phyloP scores from a whole-genome alignment of 2,329 filamentous ascomycete genomes.

The Calonectria hawksworthii region DNA sequence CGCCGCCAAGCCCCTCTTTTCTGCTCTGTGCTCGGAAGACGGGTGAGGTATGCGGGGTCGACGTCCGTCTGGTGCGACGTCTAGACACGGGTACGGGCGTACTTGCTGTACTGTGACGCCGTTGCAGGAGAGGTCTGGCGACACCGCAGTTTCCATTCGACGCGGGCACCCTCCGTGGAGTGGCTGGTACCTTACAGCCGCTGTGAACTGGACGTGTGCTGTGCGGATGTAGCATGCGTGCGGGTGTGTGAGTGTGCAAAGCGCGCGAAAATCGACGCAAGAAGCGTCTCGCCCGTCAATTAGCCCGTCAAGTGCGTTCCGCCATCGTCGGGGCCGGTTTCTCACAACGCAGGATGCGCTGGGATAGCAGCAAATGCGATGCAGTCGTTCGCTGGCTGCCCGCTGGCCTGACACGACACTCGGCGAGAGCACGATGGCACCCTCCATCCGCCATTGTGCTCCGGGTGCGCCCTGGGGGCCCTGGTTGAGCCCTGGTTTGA shows the following conservation, averaged over 20 bases:
- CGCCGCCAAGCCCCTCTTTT: constrained; percentile 38
- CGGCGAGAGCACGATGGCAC: constrained; percentile 24
- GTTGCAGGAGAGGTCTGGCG: constrained; percentile 31
- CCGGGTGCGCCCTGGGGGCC: constrained; percentile 9
- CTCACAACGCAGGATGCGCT: constrained; percentile 20
- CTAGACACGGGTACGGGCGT: constrained; percentile 30
- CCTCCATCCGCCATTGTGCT: constrained; percentile 21
- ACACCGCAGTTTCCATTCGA: constrained; percentile 36
- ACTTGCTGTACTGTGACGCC: constrained; percentile 33
- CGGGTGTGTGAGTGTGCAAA: constrained; percentile 19
- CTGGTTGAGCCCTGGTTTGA: background rate
- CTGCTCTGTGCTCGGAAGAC: constrained; percentile 33
- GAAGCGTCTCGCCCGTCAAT: background rate
- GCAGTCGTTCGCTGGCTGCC: constrained; percentile 31
- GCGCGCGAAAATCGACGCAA: constrained; percentile 16
- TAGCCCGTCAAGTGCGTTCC: background rate
- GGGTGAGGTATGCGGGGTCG: constrained; percentile 39
- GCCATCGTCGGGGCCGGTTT: constrained; percentile 3
- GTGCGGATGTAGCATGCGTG: background rate
- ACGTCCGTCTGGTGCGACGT: constrained; percentile 38
- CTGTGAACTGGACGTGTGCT: constrained; percentile 9
- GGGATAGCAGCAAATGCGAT: constrained; percentile 32
- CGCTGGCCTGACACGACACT: constrained; percentile 31
- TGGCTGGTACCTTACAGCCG: constrained; percentile 45
- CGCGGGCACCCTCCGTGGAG: constrained; percentile 33